phyloP scores from a whole-genome alignment of 2,329 filamentous ascomycete genomes.

The Coniosporium uncinatum region DNA sequence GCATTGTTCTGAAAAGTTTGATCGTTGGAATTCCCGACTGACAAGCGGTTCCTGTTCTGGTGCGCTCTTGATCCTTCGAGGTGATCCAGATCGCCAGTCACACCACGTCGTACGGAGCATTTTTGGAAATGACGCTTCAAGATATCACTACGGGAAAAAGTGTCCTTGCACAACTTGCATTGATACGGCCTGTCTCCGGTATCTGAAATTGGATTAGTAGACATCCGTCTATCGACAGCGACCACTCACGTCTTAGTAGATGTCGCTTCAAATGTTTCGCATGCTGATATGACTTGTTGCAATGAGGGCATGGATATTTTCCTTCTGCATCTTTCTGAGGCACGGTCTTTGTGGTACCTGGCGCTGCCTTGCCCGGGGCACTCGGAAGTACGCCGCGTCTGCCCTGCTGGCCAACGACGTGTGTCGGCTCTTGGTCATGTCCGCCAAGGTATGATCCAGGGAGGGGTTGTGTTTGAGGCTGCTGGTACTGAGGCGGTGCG shows the following conservation, averaged over 20 bases:
- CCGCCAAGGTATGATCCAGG: too few species aligned
- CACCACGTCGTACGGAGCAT: slow-evolving; percentile 93
- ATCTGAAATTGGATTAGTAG: slow-evolving; percentile 53
- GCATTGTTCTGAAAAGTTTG: slow-evolving; percentile 1
- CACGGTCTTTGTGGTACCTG: slow-evolving; percentile 78
- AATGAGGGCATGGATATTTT: slow-evolving; percentile 97
- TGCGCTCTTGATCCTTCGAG: slow-evolving; percentile 89
- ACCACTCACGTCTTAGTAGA: slow-evolving; percentile 83
- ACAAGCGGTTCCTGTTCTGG: slow-evolving; percentile 48
- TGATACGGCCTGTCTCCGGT: slow-evolving; percentile 98
- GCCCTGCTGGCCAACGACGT: slow-evolving; percentile 93
- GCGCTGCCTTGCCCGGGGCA: slow-evolving; percentile 76
- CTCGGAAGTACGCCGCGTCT: slow-evolving; percentile 88
- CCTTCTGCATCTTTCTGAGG: slow-evolving; percentile 95
- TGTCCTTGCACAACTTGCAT: slow-evolving; percentile 97
- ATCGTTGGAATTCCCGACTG: slow-evolving; percentile 18
- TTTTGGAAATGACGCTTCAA: slow-evolving; percentile 99
- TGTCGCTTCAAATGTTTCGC: slow-evolving; percentile 98
- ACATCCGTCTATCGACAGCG: slow-evolving; percentile 1
- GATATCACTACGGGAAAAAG: slow-evolving; percentile 96
- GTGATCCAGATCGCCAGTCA: slow-evolving; percentile 83
- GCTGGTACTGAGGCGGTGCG: not conserved
- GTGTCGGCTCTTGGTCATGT: slow-evolving; percentile 60
- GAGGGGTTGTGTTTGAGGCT: not conserved
- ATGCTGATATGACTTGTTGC: slow-evolving; percentile 96